phyloP scores from a whole-genome alignment of 305 asterid genomes.

The Fraxinus xanthoxyloides region DNA sequence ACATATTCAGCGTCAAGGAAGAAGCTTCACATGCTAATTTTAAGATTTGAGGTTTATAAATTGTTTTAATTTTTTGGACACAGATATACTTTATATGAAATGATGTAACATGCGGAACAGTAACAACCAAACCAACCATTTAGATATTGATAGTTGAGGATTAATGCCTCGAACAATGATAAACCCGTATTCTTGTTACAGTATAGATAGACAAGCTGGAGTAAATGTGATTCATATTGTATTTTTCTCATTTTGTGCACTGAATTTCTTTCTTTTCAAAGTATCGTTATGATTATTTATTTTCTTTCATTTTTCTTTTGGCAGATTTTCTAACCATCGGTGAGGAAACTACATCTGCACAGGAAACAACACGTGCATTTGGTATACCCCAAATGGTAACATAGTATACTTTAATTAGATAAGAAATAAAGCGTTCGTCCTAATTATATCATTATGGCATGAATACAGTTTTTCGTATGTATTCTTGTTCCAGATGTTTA shows the following conservation, averaged over 20 bases:
- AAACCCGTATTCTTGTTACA: conserved; percentile 25
- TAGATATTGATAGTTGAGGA: conserved; percentile 24
- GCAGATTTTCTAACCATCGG: conserved; percentile 56
- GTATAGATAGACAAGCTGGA: conserved; percentile 33
- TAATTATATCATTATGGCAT: conserved; percentile 45
- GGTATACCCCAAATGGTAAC: conserved; percentile 43
- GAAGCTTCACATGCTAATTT: conserved; percentile 25
- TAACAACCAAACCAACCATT: conserved; percentile 31
- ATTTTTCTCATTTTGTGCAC: conserved; percentile 26
- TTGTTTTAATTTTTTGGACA: not conserved
- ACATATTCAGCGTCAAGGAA: not conserved
- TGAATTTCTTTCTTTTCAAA: conserved; percentile 27
- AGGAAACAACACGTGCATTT: conserved; percentile 27
- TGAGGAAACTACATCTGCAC: conserved; percentile 47
- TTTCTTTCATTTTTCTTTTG: not conserved
- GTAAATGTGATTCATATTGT: conserved; percentile 44
- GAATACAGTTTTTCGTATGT: conserved; percentile 86
- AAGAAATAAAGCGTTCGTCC: conserved; percentile 24
- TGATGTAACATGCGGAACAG: conserved; percentile 29
- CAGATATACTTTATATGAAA: conserved; percentile 20
- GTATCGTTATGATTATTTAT: conserved; percentile 13
- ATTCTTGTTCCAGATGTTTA: conserved; percentile 49
- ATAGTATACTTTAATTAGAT: conserved; percentile 30
- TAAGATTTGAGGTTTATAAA: conserved; percentile 7
- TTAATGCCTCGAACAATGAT: conserved; percentile 17